phyloP scores from a whole-genome alignment of 176 grass and related monocot genomes.

The Ananas comosus region DNA sequence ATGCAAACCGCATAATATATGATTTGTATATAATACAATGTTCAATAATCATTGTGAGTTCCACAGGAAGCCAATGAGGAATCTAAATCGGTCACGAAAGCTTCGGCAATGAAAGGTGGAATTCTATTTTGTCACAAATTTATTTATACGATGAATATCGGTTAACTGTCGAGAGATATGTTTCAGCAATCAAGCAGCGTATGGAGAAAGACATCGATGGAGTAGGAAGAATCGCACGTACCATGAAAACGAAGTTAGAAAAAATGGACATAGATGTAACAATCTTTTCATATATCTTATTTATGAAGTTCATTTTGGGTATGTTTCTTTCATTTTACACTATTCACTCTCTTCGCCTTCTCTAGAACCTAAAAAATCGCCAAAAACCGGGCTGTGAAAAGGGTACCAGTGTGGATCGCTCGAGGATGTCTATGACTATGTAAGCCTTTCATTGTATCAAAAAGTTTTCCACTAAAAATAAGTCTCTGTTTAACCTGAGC shows the following conservation, averaged over 20 bases:
- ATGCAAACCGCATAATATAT: background rate
- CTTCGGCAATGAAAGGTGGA: slow-evolving; percentile 57
- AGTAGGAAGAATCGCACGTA: slow-evolving; percentile 35
- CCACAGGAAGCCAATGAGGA: slow-evolving; percentile 53
- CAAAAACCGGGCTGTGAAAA: slow-evolving; percentile 58
- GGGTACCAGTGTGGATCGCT: slow-evolving; percentile 71
- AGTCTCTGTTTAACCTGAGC: no score
- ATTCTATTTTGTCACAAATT: background rate
- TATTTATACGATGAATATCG: background rate
- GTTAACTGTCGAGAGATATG: background rate
- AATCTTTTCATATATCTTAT: background rate
- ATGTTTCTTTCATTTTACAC: background rate
- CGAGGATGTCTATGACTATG: slow-evolving; percentile 63
- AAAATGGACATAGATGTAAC: slow-evolving; percentile 64
- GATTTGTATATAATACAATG: background rate
- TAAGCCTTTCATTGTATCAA: slow-evolving; percentile 13
- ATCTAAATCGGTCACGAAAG: slow-evolving; percentile 49
- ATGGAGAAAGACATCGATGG: slow-evolving; percentile 61
- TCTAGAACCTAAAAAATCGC: slow-evolving; percentile 60
- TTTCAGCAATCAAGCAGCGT: slow-evolving; percentile 41
- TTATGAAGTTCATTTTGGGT: slow-evolving; percentile 8
- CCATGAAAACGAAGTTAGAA: slow-evolving; percentile 45
- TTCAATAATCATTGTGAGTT: background rate
- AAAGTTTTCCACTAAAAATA: background rate
- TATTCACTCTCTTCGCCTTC: slow-evolving; percentile 1